Evolutionary conservation across 495 filamentous ascomycete genomes (phyloP), one percentile per base, ranked within the genome.

Genomic region (Penicillium goetzii): DNA sequence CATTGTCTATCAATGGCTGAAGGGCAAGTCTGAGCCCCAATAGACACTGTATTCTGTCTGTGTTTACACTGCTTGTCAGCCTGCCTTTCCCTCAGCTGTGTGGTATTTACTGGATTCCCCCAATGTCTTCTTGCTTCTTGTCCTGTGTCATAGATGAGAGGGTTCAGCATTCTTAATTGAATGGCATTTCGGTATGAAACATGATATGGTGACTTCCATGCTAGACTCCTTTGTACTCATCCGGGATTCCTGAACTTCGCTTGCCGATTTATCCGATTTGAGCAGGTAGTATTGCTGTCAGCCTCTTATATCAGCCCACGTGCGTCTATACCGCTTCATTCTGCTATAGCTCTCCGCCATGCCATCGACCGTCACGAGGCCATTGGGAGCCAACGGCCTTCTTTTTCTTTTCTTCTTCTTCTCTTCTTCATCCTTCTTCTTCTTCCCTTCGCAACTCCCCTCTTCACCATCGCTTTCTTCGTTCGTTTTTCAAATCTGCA

Each of bases 1-100:
- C 2, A 89, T 95, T 25, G 86, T 96, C 0, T 96, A 95, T 69
- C 85, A 88, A 67, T 93, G 88, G 80, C 59, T 95, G 56, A 76
- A 73, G 60, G 74, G 73, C 25, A 74, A 76, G 65, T 80, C 80
- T 17, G 61, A 72, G 62, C 70, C 68, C 15, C 34, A 19, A 34
- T 57, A 47, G 23, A 23, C 15, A 12, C 23, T 21, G 25, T 41
- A 26, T 41, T 4, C 25, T 28, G 14, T 47, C 7, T 55, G 36
- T 51, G 15, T 49, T 28, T 30, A 23, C 10, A 19, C 32, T 57
- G 10, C 26, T 11, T 45, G 19, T 33, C 25, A 10, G 47, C 47
- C 47, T 28, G 47, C 15, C 47, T 4, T 47, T 12, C 1, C 6
- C n/a, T 30, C 11, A 21, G 11, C 32, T 53, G 17, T 19, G 11